A percentile compares a stretch with the other conserved stretches of the same genome.
Conservation (phyloP, 257 asterid genomes). For the Echium plantagineum region DNA sequence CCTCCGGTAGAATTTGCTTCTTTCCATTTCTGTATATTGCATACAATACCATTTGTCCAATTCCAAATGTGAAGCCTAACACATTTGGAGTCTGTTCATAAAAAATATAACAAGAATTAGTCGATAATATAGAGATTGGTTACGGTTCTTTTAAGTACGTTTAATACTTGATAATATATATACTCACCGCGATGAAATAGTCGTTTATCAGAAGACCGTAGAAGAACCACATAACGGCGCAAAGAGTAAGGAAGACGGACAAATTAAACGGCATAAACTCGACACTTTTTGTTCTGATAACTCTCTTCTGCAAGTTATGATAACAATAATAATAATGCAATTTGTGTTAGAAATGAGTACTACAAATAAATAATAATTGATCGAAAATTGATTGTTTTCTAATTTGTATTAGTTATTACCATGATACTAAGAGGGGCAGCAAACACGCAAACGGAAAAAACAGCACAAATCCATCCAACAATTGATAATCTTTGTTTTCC, state of each 20-base stretch:
- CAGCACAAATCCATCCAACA: constrained; percentile 82
- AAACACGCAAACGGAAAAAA: constrained; percentile 51
- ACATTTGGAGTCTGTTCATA: constrained; percentile 22
- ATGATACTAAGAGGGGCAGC: constrained; percentile 75
- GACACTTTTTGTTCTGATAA: constrained; percentile 55
- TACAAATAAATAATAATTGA: too few relatives aligned
- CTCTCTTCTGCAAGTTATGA: constrained; percentile 26
- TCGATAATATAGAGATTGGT: too few relatives aligned
- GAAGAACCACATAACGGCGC: constrained; percentile 69
- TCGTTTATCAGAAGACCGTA: constrained; percentile 62
- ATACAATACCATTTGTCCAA: constrained; percentile 24
- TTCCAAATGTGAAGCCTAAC: constrained; percentile 21
- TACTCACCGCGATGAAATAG: constrained; percentile 62
- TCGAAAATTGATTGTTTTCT: too few relatives aligned
- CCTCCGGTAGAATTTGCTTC: constrained; percentile 14
- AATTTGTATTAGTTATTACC: constrained; percentile 17
- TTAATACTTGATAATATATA: too few relatives aligned
- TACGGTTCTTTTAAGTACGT: too few relatives aligned
- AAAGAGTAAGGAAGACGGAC: constrained; percentile 58
- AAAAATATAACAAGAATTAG: too few relatives aligned
- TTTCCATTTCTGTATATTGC: constrained; percentile 14
- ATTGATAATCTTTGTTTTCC: constrained; percentile 16
- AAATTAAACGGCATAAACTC: constrained; percentile 70
- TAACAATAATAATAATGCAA: too few relatives aligned
- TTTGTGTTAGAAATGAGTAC: neutral